phyloP scores from a whole-genome alignment of 2,329 filamentous ascomycete genomes.

The Talaromyces sp. region DNA sequence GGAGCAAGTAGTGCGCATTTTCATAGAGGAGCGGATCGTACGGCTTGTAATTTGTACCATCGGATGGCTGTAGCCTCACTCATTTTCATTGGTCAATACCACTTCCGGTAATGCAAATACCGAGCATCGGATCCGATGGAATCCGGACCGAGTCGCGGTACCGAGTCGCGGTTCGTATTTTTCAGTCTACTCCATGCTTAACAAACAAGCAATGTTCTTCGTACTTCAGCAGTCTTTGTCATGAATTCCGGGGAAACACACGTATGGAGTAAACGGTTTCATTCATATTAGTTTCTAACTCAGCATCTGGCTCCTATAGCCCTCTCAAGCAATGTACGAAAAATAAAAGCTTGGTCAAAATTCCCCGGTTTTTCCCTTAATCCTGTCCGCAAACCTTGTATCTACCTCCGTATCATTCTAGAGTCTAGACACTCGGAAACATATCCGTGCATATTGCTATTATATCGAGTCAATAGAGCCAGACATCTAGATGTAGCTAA shows the following conservation, averaged over 20 bases:
- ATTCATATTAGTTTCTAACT: neutral
- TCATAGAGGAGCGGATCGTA: neutral
- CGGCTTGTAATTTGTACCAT: constrained; percentile 4
- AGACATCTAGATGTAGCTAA: neutral
- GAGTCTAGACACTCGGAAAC: neutral
- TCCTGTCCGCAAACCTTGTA: neutral
- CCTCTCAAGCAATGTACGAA: neutral
- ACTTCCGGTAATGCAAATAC: constrained; percentile 9
- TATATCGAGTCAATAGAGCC: neutral
- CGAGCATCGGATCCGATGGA: neutral
- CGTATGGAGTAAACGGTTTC: neutral
- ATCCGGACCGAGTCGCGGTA: neutral
- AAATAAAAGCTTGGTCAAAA: neutral
- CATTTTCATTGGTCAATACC: neutral
- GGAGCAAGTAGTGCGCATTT: neutral
- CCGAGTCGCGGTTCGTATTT: neutral
- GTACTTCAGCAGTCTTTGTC: neutral
- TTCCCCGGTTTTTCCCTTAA: neutral
- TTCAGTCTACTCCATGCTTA: neutral
- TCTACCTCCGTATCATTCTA: neutral
- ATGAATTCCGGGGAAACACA: neutral
- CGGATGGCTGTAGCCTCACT: neutral
- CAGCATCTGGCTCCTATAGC: neutral
- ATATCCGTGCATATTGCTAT: neutral
- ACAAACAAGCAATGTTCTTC: neutral